These are phyloP conservation scores for Cercophora scortea DNA, from an alignment of 495 filamentous ascomycete genomes.

Conservation along the genomic window DNA sequence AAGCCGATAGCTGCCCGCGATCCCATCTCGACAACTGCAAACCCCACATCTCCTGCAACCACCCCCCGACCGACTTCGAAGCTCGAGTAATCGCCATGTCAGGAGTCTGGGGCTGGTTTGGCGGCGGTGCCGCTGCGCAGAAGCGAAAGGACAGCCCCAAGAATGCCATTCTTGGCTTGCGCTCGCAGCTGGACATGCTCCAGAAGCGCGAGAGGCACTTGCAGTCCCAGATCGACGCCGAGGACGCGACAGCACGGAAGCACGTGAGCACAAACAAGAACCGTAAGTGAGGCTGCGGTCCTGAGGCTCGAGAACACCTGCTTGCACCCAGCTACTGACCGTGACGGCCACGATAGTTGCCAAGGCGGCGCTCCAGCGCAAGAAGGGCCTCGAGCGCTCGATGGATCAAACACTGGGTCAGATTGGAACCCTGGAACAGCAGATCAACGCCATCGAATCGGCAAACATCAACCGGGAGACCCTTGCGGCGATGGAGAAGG, in stretches of 20 bases:
- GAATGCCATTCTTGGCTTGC: slow-evolving; percentile 86
- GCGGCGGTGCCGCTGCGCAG: slow-evolving; percentile 60
- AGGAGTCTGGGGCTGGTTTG: slow-evolving; percentile 78
- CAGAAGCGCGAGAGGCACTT: slow-evolving; percentile 93
- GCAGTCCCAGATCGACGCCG: slow-evolving; percentile 84
- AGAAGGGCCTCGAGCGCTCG: slow-evolving; percentile 87
- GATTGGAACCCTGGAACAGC: slow-evolving; percentile 84
- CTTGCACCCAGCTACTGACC: slow-evolving; percentile 12
- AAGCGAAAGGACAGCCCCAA: slow-evolving; percentile 91
- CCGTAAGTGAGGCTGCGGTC: slow-evolving; percentile 43
- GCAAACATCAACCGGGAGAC: slow-evolving; percentile 99
- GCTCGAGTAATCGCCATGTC: slow-evolving; percentile 35
- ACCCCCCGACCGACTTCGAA: slow-evolving; percentile 1
- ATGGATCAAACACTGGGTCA: slow-evolving; percentile 84
- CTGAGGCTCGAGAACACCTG: neutral
- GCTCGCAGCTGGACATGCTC: slow-evolving; percentile 90
- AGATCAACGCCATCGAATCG: slow-evolving; percentile 94
- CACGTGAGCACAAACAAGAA: slow-evolving; percentile 84
- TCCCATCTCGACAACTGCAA: too few species aligned
- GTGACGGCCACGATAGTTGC: slow-evolving; percentile 52
- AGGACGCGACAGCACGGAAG: slow-evolving; percentile 87
- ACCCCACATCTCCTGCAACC: too few species aligned
- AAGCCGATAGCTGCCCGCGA: too few species aligned
- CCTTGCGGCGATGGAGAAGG: slow-evolving; percentile 85
- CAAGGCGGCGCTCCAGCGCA: slow-evolving; percentile 84